A percentile compares a stretch with the other conserved stretches of the same genome.
Conservation (phyloP, 2,329 filamentous ascomycete genomes). For the Penicillium brevicompactum region DNA sequence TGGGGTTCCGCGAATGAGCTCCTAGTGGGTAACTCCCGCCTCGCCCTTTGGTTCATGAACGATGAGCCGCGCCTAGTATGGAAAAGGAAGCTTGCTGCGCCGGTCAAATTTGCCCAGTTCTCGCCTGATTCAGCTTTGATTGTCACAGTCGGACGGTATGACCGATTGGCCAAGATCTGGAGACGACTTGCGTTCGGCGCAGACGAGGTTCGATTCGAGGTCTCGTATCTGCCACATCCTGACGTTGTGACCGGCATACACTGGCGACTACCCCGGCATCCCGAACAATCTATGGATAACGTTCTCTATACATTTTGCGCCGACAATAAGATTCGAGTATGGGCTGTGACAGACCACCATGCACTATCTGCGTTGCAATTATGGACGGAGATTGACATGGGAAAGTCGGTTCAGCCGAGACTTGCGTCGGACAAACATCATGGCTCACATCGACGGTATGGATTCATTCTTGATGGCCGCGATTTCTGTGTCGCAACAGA, state of each 20-base stretch:
- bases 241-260: constrained; percentile 76
- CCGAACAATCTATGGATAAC: constrained; percentile 79
- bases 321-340: constrained; percentile 79
- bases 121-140: constrained; percentile 88
- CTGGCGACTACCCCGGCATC: constrained; percentile 79
- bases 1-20: constrained; percentile 89
- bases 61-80: constrained; percentile 60
- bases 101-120: constrained; percentile 72
- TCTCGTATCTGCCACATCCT: constrained; percentile 86
- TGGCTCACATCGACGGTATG: constrained; percentile 58
- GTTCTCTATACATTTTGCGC: constrained; percentile 86
- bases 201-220: constrained; percentile 83
- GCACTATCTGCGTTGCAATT: constrained; percentile 72
- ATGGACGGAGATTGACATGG: constrained; percentile 79
- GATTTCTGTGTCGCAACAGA: constrained; percentile 80
- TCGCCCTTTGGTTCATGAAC: constrained; percentile 69
- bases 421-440: constrained; percentile 43
- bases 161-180: constrained; percentile 91
- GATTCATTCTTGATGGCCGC: constrained; percentile 79
- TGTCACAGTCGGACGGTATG: constrained; percentile 75
- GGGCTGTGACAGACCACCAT: constrained; percentile 75
- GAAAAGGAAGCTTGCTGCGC: constrained; percentile 72
- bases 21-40: constrained; percentile 69
- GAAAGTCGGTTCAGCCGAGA: constrained; percentile 66
- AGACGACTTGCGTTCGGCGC: constrained; percentile 79